phyloP scores from a whole-genome alignment of 768 basidiomycete species.

The Xerocomellus dryophilus region DNA sequence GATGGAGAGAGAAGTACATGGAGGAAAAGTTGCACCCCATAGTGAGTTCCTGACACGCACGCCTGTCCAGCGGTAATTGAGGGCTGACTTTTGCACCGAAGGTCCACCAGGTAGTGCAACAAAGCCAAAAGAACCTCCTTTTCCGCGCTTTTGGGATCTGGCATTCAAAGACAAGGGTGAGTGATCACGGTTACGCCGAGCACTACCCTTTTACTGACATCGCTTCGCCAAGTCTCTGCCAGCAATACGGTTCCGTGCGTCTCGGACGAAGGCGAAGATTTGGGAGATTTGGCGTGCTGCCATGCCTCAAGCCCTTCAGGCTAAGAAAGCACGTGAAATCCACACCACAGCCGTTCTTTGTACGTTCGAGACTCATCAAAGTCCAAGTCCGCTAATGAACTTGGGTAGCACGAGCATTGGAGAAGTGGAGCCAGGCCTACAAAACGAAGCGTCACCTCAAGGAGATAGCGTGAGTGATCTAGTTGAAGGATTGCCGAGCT shows the following conservation, averaged over 20 bases:
- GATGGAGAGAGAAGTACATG: slow-evolving; percentile 71
- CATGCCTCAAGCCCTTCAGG: slow-evolving; percentile 68
- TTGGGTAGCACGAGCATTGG: slow-evolving; percentile 47
- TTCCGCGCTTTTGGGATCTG: slow-evolving; percentile 71
- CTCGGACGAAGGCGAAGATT: slow-evolving; percentile 53
- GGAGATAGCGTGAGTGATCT: slow-evolving; percentile 72
- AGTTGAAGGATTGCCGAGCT: slow-evolving; percentile 9
- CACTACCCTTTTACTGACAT: slow-evolving; percentile 8
- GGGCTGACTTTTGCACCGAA: slow-evolving; percentile 13
- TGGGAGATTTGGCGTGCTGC: slow-evolving; percentile 66
- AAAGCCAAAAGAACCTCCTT: slow-evolving; percentile 57
- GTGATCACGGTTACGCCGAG: slow-evolving; percentile 10
- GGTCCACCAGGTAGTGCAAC: slow-evolving; percentile 49
- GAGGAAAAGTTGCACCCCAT: slow-evolving; percentile 63
- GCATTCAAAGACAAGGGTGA: slow-evolving; percentile 71
- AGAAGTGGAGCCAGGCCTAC: slow-evolving; percentile 67
- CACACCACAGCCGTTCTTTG: slow-evolving; percentile 55
- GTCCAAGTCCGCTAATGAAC: slow-evolving; percentile 7
- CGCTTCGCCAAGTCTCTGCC: slow-evolving; percentile 58
- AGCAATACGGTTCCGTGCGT: slow-evolving; percentile 73
- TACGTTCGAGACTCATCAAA: slow-evolving; percentile 36
- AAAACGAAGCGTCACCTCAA: slow-evolving; percentile 70
- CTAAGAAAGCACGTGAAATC: slow-evolving; percentile 61
- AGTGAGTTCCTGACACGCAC: slow-evolving; percentile 38
- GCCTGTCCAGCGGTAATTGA: neutral